These are phyloP conservation scores for Wallemia ichthyophaga DNA, from an alignment of 1,284 basidiomycete species.

Conservation along the genomic window DNA sequence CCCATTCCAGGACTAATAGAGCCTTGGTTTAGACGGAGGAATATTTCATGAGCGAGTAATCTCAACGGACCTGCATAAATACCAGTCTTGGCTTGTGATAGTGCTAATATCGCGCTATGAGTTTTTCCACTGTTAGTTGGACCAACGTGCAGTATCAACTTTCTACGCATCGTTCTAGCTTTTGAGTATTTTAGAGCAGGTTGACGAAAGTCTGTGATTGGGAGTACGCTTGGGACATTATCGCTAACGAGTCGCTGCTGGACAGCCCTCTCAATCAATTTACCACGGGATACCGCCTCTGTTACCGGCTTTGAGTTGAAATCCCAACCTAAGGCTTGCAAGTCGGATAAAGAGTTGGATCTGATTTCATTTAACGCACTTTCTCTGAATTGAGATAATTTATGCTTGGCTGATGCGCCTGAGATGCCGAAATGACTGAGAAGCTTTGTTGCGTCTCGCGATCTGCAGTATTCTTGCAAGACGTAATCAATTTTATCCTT, in stretches of 20 bases:
- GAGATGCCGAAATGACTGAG: neutral
- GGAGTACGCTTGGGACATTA: neutral
- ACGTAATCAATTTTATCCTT: neutral
- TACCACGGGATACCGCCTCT: neutral
- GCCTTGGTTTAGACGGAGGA: conserved; percentile 65
- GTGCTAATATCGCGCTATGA: conserved; percentile 60
- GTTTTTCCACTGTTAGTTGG: conserved; percentile 97
- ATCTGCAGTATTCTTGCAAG: neutral
- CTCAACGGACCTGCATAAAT: conserved; percentile 75
- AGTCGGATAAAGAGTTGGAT: neutral
- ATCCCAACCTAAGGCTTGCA: neutral
- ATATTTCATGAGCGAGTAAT: conserved; percentile 82
- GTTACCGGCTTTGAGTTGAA: neutral
- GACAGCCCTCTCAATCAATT: neutral
- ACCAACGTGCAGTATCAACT: conserved; percentile 79
- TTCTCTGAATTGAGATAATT: neutral
- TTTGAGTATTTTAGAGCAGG: conserved; percentile 14
- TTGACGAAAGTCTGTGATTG: conserved; percentile 15
- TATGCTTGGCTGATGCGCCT: neutral
- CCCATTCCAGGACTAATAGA: conserved; percentile 25
- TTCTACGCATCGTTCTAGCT: conserved; percentile 28
- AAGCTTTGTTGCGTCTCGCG: neutral
- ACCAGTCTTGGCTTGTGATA: conserved; percentile 41
- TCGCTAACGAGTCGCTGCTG: neutral
- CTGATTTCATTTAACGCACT: neutral